phyloP scores from a whole-genome alignment of 768 basidiomycete species.

The Tubosaeta sp. region DNA sequence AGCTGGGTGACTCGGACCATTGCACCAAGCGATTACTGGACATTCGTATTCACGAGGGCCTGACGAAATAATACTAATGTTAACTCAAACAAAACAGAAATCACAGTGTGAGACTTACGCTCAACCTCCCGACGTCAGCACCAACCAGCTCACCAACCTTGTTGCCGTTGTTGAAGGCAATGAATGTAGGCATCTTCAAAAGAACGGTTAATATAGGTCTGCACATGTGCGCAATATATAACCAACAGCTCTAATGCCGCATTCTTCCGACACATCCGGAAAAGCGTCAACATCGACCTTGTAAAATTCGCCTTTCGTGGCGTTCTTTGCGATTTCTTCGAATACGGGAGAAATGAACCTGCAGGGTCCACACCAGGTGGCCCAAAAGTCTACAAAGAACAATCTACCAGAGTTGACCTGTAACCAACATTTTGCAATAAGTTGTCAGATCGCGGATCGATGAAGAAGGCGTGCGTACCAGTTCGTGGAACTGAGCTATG shows the following conservation, averaged over 20 bases:
- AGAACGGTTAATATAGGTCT: neutral
- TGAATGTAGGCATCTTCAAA: slow-evolving; percentile 20
- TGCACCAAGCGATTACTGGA: no score
- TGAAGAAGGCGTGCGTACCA: slow-evolving; percentile 5
- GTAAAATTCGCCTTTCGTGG: slow-evolving; percentile 49
- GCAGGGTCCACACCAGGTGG: slow-evolving; percentile 21
- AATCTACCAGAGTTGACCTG: neutral
- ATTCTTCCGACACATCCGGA: slow-evolving; percentile 44
- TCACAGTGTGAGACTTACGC: neutral
- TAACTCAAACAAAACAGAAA: neutral
- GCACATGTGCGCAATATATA: neutral
- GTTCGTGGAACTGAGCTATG: neutral
- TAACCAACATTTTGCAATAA: neutral
- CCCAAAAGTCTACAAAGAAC: slow-evolving; percentile 20
- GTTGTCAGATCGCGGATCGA: neutral
- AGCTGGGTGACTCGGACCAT: no score
- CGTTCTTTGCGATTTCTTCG: neutral
- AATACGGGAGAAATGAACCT: slow-evolving; percentile 14
- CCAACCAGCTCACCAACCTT: neutral
- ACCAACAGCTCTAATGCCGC: slow-evolving; percentile 53
- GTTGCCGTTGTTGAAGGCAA: neutral
- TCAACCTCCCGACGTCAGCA: neutral
- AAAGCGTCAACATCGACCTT: slow-evolving; percentile 69
- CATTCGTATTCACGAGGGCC: neutral
- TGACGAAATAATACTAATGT: neutral